Conservation (phyloP, 352 stramenopile genomes). For the Pythium vanterpoolii region DNA sequence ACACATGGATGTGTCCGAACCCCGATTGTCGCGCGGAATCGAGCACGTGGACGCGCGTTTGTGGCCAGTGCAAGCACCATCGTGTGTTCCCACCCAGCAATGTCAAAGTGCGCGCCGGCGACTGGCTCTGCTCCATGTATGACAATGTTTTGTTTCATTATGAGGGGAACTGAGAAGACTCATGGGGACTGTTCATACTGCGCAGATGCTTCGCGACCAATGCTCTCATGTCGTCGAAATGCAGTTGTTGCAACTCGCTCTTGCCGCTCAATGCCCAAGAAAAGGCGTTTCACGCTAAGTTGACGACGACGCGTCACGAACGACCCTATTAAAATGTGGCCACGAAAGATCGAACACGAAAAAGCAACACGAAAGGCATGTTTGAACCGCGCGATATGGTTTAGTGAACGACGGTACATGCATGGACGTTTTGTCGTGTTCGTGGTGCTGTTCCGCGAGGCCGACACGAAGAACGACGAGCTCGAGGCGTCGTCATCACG, state of each 20-base stretch:
- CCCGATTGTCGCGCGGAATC: constrained; percentile 44
- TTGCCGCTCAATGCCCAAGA: background rate
- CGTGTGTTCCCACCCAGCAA: constrained; percentile 53
- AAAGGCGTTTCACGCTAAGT: background rate
- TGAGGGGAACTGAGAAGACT: too few species aligned
- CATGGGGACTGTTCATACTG: background rate
- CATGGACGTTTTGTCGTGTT: too few species aligned
- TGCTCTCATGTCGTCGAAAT: background rate
- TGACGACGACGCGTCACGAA: background rate
- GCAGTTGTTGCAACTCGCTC: background rate
- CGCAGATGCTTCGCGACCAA: constrained; percentile 11
- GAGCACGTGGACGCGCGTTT: constrained; percentile 63
- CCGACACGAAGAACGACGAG: too few species aligned
- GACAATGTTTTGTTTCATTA: background rate
- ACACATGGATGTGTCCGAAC: constrained; percentile 53
- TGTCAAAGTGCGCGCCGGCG: constrained; percentile 36
- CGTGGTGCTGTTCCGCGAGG: too few species aligned
- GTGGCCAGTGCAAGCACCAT: constrained; percentile 38
- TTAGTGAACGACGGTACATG: too few species aligned
- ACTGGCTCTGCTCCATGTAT: constrained; percentile 75
- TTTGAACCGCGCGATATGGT: too few species aligned
- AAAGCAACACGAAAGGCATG: too few species aligned
- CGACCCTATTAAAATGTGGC: background rate
- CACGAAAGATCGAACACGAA: too few species aligned
- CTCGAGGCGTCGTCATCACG: too few species aligned